phyloP scores from a whole-genome alignment of 2,329 filamentous ascomycete species.

The Aspergillus neotritici region DNA sequence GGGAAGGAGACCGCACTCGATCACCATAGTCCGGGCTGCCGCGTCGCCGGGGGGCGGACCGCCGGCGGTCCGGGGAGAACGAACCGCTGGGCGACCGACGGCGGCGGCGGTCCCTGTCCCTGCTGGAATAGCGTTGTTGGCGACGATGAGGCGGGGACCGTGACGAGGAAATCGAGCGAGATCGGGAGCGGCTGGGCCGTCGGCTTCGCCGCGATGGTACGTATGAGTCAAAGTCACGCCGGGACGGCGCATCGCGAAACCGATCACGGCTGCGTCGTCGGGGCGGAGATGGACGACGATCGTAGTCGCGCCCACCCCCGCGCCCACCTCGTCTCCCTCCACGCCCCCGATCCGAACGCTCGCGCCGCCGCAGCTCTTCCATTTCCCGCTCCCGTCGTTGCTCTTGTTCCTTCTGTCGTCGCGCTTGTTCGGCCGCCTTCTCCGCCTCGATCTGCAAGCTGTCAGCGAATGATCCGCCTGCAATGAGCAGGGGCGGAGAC shows the following conservation, averaged over 20 bases:
- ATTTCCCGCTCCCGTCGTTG: constrained; percentile 66
- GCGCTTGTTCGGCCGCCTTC: constrained; percentile 69
- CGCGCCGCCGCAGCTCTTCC: constrained; percentile 58
- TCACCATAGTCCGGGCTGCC: constrained; percentile 39
- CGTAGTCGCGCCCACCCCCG: constrained; percentile 39
- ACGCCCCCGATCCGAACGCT: constrained; percentile 37
- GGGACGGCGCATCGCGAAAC: constrained; percentile 41
- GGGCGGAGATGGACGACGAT: constrained; percentile 49
- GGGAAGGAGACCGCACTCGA: constrained; percentile 46
- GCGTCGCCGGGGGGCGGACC: no score
- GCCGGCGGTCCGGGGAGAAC: constrained; percentile 32
- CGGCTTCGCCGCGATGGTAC: constrained; percentile 44
- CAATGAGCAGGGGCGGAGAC: no score
- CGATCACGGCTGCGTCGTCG: constrained; percentile 45
- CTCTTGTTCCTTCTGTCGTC: constrained; percentile 64
- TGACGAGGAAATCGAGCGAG: constrained; percentile 27
- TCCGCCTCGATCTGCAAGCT: constrained; percentile 67
- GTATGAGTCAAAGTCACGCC: constrained; percentile 54
- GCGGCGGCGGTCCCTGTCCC: constrained; percentile 25
- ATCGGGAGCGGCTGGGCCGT: constrained; percentile 29
- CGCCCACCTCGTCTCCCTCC: constrained; percentile 34
- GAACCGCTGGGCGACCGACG: constrained; percentile 34
- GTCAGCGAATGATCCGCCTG: constrained; percentile 8
- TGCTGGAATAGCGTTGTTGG: constrained; percentile 18
- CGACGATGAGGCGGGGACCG: constrained; percentile 29